These are phyloP conservation scores for Scutellospora calospora DNA, from an alignment of 371 early-diverging fungal species.

Conservation along the genomic window DNA sequence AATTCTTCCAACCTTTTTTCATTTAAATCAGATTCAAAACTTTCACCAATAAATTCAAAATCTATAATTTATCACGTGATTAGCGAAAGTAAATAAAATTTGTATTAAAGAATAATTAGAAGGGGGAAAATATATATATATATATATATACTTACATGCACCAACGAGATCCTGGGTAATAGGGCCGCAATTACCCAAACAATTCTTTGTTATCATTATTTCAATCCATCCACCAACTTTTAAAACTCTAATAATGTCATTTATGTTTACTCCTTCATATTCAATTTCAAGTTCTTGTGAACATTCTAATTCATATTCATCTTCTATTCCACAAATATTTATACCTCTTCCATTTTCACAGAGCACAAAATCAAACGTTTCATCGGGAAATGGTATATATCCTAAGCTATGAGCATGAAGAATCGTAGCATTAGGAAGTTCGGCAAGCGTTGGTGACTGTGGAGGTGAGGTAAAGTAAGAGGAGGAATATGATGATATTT, in stretches of 20 bases:
- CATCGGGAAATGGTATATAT: background rate
- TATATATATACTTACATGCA: too few relatives aligned
- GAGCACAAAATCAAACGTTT: constrained; percentile 7
- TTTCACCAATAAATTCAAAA: background rate
- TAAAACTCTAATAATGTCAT: too few relatives aligned
- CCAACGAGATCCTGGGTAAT: too few relatives aligned
- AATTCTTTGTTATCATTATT: too few relatives aligned
- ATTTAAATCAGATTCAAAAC: background rate
- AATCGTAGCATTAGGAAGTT: background rate
- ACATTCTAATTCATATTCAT: too few relatives aligned
- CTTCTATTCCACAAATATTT: too few relatives aligned
- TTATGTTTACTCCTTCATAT: background rate
- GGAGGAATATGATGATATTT: background rate
- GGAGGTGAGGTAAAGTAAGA: too few relatives aligned
- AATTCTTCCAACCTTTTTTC: background rate
- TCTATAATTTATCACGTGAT: background rate
- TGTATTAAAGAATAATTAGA: background rate
- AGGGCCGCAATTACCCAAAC: too few relatives aligned
- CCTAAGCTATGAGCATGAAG: background rate
- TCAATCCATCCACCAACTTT: too few relatives aligned
- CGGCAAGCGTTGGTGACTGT: background rate
- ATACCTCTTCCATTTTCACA: too few relatives aligned
- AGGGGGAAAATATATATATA: background rate
- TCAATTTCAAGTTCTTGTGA: too few relatives aligned
- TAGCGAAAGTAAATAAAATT: too few relatives aligned